Evolutionary conservation across 2,329 filamentous ascomycete genomes (phyloP).

Genomic region (Colletotrichum endophyticum): DNA sequence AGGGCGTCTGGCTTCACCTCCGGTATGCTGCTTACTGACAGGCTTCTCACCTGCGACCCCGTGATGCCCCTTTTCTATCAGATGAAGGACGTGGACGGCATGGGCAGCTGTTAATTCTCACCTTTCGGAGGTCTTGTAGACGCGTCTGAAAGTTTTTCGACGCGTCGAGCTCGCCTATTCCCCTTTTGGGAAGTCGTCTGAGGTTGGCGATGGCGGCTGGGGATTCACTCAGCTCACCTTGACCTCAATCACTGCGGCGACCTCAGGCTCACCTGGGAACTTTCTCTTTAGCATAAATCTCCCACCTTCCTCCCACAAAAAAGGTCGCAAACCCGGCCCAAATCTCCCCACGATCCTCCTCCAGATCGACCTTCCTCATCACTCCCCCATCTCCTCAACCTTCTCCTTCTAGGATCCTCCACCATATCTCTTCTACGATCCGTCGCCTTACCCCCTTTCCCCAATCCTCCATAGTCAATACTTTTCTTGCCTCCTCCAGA

Average conservation of each 20-base stretch:
- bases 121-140: not conserved
- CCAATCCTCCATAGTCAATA: too few relatives aligned
- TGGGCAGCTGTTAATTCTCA: not conserved
- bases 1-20: not conserved
- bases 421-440: too few relatives aligned
- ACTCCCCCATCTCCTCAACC: too few relatives aligned
- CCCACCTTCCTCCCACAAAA: not conserved
- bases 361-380: too few relatives aligned
- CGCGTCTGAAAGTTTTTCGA: not conserved
- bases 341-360: too few relatives aligned
- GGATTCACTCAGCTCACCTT: not conserved
- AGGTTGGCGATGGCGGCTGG: not conserved
- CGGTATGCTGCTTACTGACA: not conserved
- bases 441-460: too few relatives aligned
- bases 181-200: not conserved
- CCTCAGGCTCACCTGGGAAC: not conserved
- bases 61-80: not conserved
- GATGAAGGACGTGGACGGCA: not conserved
- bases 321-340: too few relatives aligned
- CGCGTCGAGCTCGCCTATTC: not conserved
- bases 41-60: not conserved
- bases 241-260: not conserved
- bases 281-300: not conserved
- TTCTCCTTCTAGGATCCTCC: too few relatives aligned
- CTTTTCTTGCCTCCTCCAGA: too few relatives aligned